A percentile compares a stretch with the other conserved stretches of the same genome.
These are phyloP conservation scores for Lithospermum erythrorhizon DNA, from an alignment of 257 asterid species.

Conservation along the genomic window DNA sequence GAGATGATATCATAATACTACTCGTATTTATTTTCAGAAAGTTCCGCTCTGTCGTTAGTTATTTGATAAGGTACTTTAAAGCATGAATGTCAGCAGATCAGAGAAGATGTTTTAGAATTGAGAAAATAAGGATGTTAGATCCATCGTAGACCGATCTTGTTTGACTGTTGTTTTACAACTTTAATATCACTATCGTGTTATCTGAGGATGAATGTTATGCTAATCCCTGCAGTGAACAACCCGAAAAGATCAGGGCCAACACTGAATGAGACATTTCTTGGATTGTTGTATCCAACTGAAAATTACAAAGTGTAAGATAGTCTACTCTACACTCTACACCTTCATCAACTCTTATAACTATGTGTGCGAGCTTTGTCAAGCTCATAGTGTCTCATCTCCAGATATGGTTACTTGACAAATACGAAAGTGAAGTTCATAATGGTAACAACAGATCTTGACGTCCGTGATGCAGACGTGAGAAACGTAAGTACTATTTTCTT, in stretches of 20 bases:
- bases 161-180: too few relatives aligned
- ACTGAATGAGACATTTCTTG: constrained; percentile 90
- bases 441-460: constrained; percentile 95
- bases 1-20: neutral
- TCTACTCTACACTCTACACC: too few relatives aligned
- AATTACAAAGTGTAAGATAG: constrained; percentile 93
- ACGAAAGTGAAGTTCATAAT: constrained; percentile 95
- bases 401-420: constrained; percentile 94
- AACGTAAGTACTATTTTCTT: constrained; percentile 41
- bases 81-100: too few relatives aligned
- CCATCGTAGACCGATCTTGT: too few relatives aligned
- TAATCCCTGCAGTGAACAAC: constrained; percentile 70
- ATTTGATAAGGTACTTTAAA: too few relatives aligned
- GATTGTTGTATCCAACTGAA: constrained; percentile 91
- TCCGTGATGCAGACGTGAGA: constrained; percentile 88
- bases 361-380: neutral
- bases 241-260: constrained; percentile 89
- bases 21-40: too few relatives aligned
- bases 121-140: too few relatives aligned
- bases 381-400: constrained; percentile 22
- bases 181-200: too few relatives aligned
- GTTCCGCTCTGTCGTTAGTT: too few relatives aligned
- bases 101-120: neutral
- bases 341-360: neutral
- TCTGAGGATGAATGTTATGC: constrained; percentile 7